Base-by-base conservation (phyloP, 1,139 yeast species). In the Debaryomycetaceae sp. region DNA sequence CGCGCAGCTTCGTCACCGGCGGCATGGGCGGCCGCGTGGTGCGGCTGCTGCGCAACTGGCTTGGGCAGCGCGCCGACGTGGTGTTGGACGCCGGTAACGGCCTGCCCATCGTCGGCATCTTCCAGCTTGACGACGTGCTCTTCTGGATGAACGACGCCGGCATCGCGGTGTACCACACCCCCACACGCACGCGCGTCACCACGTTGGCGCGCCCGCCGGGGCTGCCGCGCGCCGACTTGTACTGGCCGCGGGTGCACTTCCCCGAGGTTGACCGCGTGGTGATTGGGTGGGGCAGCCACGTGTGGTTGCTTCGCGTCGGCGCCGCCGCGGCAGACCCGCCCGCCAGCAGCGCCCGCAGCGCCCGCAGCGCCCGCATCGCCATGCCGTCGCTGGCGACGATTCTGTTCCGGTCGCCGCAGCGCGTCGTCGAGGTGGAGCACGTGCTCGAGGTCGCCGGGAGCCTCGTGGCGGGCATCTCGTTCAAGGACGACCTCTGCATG, bases 81-180 rank as follows among this genome's bases (percentile, higher is more conserved):
- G 56, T 71, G 0, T 38, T 91, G 9, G 80, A 78, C 22, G 70
- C 73, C 32, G 75, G 74, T 7, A 12, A n/a, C 17, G 29, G 23
- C 12, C 91, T 93, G 0, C 83, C 95, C 0, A 75, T 91, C 9
- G 81, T 86, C 2, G 75, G 81, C 7, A 64, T 88, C 2, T 71
- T 71, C 35, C 53, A 66, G 1, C 49, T 78, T 4, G 83, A 78
- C 29, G 84, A 81, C 38, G 55, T 85, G 12, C 47, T 88, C 1
- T 49, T 89, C 3, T 89, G 96, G 95, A 78, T 89, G 71, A 84
- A 83, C 48, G 95, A 86, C 42, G 61, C 63, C 11, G 97, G 96
- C 0, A 78, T 89, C 14, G 68, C 78, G 0, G 62, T 79, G 11
- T 75, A 65, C 38, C 80, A 79, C 42, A 57, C 71, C 2, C 43